Evolutionary conservation across 306 rosid genomes (phyloP).

Genomic region (Vigna angularis): DNA sequence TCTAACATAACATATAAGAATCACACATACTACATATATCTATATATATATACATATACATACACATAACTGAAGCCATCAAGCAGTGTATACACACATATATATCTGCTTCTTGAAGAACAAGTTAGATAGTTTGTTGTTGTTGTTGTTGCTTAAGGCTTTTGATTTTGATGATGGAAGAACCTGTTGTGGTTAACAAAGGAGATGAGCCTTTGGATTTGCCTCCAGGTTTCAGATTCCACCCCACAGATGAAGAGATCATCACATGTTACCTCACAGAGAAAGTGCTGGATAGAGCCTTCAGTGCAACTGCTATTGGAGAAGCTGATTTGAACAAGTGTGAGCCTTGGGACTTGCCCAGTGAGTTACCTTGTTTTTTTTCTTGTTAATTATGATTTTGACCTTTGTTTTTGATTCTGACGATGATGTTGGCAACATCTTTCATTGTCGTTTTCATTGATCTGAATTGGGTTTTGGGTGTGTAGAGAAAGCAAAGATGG

Average conservation of each 20-base stretch:
- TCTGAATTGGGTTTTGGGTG: not conserved
- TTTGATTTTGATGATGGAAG: conserved; percentile 45
- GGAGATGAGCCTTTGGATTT: conserved; percentile 55
- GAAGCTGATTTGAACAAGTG: conserved; percentile 89
- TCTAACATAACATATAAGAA: not conserved
- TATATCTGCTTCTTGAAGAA: not conserved
- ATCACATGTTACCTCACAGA: conserved; percentile 64
- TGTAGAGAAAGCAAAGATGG: conserved; percentile 91
- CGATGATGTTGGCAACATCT: not conserved
- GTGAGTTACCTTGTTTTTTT: conserved; percentile 45
- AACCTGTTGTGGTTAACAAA: conserved; percentile 51
- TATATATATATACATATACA: too few relatives aligned
- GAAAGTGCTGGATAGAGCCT: conserved; percentile 60
- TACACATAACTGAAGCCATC: not conserved
- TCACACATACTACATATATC: too few relatives aligned
- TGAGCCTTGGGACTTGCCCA: conserved; percentile 92
- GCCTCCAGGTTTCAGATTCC: conserved; percentile 94
- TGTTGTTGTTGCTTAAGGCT: not conserved
- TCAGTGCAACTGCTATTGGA: conserved; percentile 76
- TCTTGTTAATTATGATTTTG: not conserved
- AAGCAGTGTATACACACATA: not conserved
- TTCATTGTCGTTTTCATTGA: not conserved
- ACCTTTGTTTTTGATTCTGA: not conserved
- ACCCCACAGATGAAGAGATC: conserved; percentile 90
- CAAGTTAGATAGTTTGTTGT: not conserved